Evolutionary conservation across 345 rosid genomes (phyloP), one percentile per base, ranked within the genome.

Genomic region (Zanthoxylum bungeanum): DNA sequence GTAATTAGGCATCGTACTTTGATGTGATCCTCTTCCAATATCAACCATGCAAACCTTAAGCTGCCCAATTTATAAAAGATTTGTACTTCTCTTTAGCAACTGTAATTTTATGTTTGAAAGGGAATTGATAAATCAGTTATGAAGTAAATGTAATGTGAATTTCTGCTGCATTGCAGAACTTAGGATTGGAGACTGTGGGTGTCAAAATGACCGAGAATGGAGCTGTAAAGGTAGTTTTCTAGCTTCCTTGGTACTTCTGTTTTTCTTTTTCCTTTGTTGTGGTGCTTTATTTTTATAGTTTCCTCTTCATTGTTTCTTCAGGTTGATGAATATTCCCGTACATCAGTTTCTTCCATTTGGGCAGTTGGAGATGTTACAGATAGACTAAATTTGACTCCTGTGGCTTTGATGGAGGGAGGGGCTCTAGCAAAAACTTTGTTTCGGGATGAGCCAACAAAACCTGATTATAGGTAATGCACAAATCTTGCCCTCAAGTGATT

Each of bases 361-460:
- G 98, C 98, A 42, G 95, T 94, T 62, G 98, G 98, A 76, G 98
- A 94, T 75, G 97, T 92, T 59, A 94, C 98, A 25, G 97, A 90
- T 74, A 80, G 98, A 71, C 70, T 94, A 72, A 94, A 94, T 83
- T 79, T 94, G 91, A 94, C 97, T 79, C 98, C 98, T 59, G 98
- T 94, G 79, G 97, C 98, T 64, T 84, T 94, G 80, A 94, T 94
- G 97, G 98, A 94, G 85, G 98, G 98, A 78, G 93, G 84, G 65
- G 98, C 98, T 57, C 76, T 94, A 77, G 98, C 97, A 66, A 92
- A 94, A 83, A 87, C 97, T 11, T 39, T 94, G 57, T 90, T 92
- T 74, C 80, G 73, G 21, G 85, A 88, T 76, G 87, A 94, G 71
- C 97, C 97, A 72, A 85, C 97, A 36, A 92, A 90, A 83, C 95